These are phyloP conservation scores for Melanogaster broomeanus DNA, from an alignment of 768 basidiomycete genomes.

Conservation along the genomic window DNA sequence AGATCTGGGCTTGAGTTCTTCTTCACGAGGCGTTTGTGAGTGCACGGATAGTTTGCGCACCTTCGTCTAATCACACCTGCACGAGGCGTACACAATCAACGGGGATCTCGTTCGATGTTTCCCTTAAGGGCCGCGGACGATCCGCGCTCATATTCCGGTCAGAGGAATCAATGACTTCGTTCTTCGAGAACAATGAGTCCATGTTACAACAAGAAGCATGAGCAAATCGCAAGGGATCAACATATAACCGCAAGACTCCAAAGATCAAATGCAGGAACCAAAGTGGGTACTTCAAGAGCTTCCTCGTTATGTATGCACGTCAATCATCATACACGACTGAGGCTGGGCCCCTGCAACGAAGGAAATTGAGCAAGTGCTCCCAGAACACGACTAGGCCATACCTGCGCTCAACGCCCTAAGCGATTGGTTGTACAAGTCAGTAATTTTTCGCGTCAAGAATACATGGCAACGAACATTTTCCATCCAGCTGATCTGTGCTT, in stretches of 20 bases:
- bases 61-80: neutral
- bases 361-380: neutral
- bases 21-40: constrained; percentile 8
- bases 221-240: too few relatives aligned
- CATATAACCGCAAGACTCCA: neutral
- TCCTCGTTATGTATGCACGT: neutral
- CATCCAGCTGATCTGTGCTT: constrained; percentile 41
- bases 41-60: neutral
- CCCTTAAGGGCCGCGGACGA: neutral
- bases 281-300: neutral
- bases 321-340: constrained; percentile 21
- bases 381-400: neutral
- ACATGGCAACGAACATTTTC: constrained; percentile 26
- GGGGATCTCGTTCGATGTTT: neutral
- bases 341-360: constrained; percentile 17
- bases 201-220: neutral
- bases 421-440: neutral
- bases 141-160: neutral
- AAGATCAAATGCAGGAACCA: neutral
- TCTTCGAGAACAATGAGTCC: neutral
- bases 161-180: neutral
- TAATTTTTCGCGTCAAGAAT: neutral
- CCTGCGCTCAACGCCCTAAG: neutral
- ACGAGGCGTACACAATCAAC: neutral
- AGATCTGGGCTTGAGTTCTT: constrained; percentile 2